These are phyloP conservation scores for Edaphochlamys debaryana DNA, from an alignment of 139 green algal genomes.

Conservation along the genomic window DNA sequence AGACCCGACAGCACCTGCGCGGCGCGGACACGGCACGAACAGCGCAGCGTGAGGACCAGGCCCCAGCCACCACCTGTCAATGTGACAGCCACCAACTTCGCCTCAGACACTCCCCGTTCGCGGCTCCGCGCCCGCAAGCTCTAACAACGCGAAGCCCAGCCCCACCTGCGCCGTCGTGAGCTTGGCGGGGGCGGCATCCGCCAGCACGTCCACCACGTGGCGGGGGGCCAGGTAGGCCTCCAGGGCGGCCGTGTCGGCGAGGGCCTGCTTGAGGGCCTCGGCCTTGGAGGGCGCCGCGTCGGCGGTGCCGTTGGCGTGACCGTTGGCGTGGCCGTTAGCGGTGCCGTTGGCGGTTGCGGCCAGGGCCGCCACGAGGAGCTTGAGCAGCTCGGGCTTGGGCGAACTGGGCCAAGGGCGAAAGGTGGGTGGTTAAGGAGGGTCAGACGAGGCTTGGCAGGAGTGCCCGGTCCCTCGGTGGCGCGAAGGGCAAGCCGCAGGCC, in stretches of 20 bases:
- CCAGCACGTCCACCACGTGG: constrained; percentile 81
- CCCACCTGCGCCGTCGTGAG: constrained; percentile 35
- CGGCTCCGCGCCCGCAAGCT: no score
- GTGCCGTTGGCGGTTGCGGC: not conserved
- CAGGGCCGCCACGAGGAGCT: constrained; percentile 39
- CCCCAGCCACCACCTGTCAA: no score
- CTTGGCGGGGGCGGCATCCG: constrained; percentile 57
- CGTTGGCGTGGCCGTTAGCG: constrained; percentile 10
- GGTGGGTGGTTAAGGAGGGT: no score
- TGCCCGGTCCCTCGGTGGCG: no score
- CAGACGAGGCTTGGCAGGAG: no score
- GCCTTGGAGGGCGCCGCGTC: constrained; percentile 25
- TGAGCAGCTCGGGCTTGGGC: constrained; percentile 73
- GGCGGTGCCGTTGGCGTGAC: not conserved
- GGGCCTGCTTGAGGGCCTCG: constrained; percentile 44
- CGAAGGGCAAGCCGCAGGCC: constrained; percentile 22
- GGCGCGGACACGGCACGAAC: not conserved
- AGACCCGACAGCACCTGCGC: constrained; percentile 62
- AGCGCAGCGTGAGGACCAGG: not conserved
- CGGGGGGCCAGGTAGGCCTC: constrained; percentile 72
- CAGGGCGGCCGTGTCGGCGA: not conserved
- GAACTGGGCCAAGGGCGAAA: no score
- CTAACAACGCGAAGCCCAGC: no score
- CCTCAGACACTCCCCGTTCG: no score
- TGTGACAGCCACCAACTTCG: no score